phyloP scores from a whole-genome alignment of 495 filamentous ascomycete genomes.

The Xylaria flabelliformis region DNA sequence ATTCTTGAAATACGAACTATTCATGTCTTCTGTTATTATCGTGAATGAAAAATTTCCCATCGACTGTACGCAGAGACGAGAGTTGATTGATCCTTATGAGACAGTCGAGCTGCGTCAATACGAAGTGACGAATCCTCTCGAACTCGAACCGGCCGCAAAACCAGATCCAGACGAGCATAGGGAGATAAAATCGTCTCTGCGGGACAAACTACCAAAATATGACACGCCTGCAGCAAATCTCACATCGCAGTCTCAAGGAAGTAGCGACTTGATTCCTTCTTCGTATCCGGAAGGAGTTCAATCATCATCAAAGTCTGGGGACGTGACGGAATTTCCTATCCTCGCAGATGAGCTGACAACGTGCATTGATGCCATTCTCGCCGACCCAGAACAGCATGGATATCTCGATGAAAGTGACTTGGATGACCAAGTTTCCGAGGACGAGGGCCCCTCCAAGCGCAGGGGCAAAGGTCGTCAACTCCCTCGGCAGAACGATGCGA shows the following conservation, averaged over 20 bases:
- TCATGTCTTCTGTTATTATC: constrained; percentile 45
- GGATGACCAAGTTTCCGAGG: constrained; percentile 30
- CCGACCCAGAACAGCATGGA: constrained; percentile 21
- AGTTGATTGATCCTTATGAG: constrained; percentile 45
- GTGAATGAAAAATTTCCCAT: constrained; percentile 82
- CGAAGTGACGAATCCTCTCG: constrained; percentile 42
- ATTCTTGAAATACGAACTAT: too few species aligned
- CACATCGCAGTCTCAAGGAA: constrained; percentile 23
- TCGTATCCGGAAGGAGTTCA: constrained; percentile 22
- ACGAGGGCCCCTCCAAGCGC: constrained; percentile 34
- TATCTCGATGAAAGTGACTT: constrained; percentile 21
- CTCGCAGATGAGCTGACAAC: constrained; percentile 11
- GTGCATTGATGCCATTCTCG: constrained; percentile 23
- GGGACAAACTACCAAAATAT: constrained; percentile 36
- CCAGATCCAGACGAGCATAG: too few species aligned
- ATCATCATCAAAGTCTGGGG: neutral
- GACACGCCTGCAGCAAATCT: neutral
- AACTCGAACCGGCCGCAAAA: too few species aligned
- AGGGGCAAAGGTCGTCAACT: constrained; percentile 21
- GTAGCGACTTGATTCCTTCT: constrained; percentile 17
- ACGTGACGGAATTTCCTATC: neutral
- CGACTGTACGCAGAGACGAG: constrained; percentile 71
- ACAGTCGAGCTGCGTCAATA: constrained; percentile 61
- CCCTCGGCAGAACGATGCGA: neutral
- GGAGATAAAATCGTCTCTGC: constrained; percentile 31